A percentile compares a stretch with the other conserved stretches of the same genome.
Conservation (phyloP, 129 eudicot species). For the Lonicera japonica region DNA sequence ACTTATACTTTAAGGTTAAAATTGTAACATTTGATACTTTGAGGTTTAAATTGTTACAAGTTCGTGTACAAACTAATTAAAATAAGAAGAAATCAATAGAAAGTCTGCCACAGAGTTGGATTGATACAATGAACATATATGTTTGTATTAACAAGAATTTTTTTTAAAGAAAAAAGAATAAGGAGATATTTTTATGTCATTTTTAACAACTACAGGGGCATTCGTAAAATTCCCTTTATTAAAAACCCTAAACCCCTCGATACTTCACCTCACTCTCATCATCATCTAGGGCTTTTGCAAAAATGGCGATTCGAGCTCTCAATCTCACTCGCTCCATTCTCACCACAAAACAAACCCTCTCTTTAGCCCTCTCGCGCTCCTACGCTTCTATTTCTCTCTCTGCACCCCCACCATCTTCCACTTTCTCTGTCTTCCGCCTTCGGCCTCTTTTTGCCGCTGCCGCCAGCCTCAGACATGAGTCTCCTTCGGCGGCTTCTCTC, state of each 20-base stretch:
- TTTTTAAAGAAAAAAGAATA: too few species aligned
- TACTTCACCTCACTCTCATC: not conserved
- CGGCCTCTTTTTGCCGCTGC: conserved; percentile 49
- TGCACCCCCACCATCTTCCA: conserved; percentile 11
- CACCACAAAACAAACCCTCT: conserved; percentile 27
- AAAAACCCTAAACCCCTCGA: conserved; percentile 13
- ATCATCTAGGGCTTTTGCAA: conserved; percentile 37
- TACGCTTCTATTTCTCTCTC: conserved; percentile 20
- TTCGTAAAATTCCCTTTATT: not conserved
- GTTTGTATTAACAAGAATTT: too few species aligned
- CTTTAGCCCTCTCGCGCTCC: conserved; percentile 22
- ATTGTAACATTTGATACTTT: too few species aligned
- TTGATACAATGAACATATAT: too few species aligned
- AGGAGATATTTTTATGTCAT: too few species aligned
- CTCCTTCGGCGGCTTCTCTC: conserved; percentile 21
- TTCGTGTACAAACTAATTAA: too few species aligned
- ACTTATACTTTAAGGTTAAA: too few species aligned
- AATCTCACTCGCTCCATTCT: conserved; percentile 45
- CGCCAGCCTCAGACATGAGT: conserved; percentile 13
- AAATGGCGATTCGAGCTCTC: conserved; percentile 63
- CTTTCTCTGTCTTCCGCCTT: conserved; percentile 32
- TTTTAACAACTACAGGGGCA: not conserved
- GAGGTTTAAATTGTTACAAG: too few species aligned
- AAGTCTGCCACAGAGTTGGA: too few species aligned
- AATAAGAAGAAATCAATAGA: too few species aligned